phyloP scores from a whole-genome alignment of 371 early-diverging fungal genomes.

The Actinomortierella ambigua region DNA sequence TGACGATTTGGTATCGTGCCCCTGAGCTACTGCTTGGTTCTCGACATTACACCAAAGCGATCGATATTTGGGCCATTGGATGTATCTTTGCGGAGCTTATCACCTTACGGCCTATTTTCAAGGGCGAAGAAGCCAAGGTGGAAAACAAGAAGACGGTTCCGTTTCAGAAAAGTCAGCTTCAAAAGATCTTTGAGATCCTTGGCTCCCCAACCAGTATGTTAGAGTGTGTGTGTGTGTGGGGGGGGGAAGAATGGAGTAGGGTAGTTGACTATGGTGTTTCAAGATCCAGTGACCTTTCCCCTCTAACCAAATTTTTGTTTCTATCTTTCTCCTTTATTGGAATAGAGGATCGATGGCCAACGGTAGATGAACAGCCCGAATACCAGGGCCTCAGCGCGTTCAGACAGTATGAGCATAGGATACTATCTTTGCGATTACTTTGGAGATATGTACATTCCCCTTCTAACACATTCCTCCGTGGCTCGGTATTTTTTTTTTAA shows the following conservation, averaged over 20 bases:
- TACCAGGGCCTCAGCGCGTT: constrained; percentile 61
- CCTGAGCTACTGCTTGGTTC: constrained; percentile 95
- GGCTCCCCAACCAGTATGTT: constrained; percentile 85
- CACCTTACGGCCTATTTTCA: constrained; percentile 88
- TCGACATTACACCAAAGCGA: constrained; percentile 90
- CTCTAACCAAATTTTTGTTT: background rate
- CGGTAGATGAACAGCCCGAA: constrained; percentile 77
- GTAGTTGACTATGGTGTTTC: background rate
- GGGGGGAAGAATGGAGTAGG: background rate
- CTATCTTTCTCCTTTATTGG: background rate
- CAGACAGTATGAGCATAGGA: constrained; percentile 52
- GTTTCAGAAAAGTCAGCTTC: constrained; percentile 88
- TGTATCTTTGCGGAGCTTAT: constrained; percentile 96
- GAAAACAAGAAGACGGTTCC: constrained; percentile 87
- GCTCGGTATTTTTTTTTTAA: constrained; percentile 11
- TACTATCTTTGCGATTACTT: too few species aligned
- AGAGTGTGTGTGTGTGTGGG: background rate
- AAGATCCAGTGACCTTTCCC: background rate
- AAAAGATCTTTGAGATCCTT: constrained; percentile 89
- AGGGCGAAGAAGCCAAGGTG: constrained; percentile 94
- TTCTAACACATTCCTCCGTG: background rate
- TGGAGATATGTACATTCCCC: too few species aligned
- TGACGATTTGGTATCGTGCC: constrained; percentile 98
- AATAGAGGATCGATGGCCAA: constrained; percentile 80
- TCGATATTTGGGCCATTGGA: constrained; percentile 97